Evolutionary conservation across 306 rosid species (phyloP).

Genomic region (Inga oerstediana): DNA sequence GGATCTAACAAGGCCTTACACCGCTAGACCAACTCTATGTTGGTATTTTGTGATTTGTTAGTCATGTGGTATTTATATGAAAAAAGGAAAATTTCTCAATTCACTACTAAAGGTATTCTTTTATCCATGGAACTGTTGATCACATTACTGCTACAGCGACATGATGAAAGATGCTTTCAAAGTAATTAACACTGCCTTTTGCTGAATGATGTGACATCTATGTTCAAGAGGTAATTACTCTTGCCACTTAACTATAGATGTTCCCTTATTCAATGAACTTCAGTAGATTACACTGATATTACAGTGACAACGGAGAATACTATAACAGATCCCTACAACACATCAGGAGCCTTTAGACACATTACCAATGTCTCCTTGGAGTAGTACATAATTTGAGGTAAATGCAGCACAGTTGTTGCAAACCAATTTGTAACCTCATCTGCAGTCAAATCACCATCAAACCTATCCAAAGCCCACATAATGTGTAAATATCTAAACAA

Average conservation of each 20-base stretch:
- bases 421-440: slow-evolving; percentile 90
- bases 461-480: slow-evolving; percentile 50
- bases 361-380: slow-evolving; percentile 82
- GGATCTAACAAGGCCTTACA: too few species aligned
- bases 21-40: too few species aligned
- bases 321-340: background rate
- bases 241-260: slow-evolving; percentile 6
- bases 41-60: background rate
- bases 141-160: background rate
- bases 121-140: background rate
- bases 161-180: background rate
- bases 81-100: background rate
- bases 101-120: background rate
- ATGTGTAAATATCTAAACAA: slow-evolving; percentile 12
- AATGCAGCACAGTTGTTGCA: slow-evolving; percentile 66
- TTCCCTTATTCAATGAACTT: slow-evolving; percentile 35
- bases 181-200: background rate
- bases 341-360: slow-evolving; percentile 12
- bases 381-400: slow-evolving; percentile 87
- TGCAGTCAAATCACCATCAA: slow-evolving; percentile 59
- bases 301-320: background rate
- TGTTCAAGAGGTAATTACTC: background rate
- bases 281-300: slow-evolving; percentile 4
- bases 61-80: background rate
- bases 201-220: background rate